A percentile compares a stretch with the other conserved stretches of the same genome.
These are phyloP conservation scores for Glycine soja DNA, from an alignment of 306 rosid species.

Conservation along the genomic window DNA sequence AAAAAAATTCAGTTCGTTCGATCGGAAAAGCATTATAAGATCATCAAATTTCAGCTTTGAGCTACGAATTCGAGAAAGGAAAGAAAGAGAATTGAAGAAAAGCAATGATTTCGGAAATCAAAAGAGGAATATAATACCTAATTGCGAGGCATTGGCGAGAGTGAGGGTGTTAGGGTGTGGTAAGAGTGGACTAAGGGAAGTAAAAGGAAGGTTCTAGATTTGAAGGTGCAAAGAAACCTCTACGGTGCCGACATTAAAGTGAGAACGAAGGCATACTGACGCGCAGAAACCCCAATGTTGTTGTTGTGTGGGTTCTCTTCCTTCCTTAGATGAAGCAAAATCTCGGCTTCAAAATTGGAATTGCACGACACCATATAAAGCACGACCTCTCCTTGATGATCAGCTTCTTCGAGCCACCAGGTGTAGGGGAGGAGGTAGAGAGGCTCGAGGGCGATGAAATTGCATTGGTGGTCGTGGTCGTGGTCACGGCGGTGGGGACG, in stretches of 20 bases:
- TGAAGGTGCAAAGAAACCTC: constrained; percentile 58
- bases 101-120: not conserved
- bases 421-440: constrained; percentile 69
- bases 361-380: constrained; percentile 56
- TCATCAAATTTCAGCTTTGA: not conserved
- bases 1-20: not conserved
- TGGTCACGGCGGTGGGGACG: constrained; percentile 66
- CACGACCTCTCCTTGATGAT: constrained; percentile 57
- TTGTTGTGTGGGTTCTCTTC: constrained; percentile 48
- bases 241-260: constrained; percentile 75
- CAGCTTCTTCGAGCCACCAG: constrained; percentile 72
- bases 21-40: not conserved
- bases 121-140: constrained; percentile 55
- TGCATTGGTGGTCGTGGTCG: constrained; percentile 53
- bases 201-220: constrained; percentile 51
- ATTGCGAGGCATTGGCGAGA: constrained; percentile 57
- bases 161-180: constrained; percentile 52
- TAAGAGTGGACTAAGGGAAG: constrained; percentile 49
- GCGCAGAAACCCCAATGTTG: constrained; percentile 60
- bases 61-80: not conserved
- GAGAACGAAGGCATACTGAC: constrained; percentile 59
- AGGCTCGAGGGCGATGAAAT: constrained; percentile 49
- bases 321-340: constrained; percentile 63
- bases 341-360: constrained; percentile 51
- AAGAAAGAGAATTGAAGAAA: not conserved